phyloP scores from a whole-genome alignment of 176 grass and related monocot species.

The Chloris gayana region DNA sequence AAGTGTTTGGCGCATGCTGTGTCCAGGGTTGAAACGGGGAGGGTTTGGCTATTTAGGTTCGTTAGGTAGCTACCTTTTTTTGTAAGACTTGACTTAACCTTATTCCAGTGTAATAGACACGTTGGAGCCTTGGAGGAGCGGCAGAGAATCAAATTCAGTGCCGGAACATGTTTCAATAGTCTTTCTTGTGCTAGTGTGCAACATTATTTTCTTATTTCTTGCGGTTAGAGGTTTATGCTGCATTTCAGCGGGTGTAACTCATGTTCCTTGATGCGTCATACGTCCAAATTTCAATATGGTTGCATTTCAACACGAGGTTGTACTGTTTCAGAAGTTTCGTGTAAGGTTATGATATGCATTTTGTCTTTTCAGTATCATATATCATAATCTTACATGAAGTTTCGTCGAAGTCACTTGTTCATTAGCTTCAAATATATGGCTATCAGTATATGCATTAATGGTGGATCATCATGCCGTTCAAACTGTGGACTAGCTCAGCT shows the following conservation, averaged over 20 bases:
- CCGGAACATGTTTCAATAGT: background rate
- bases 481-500: background rate
- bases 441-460: background rate
- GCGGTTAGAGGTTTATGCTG: background rate
- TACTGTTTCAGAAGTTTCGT: background rate
- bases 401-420: background rate
- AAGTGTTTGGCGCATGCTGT: constrained; percentile 21
- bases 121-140: background rate
- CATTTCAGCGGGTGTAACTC: background rate
- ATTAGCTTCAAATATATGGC: background rate
- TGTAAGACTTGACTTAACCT: background rate
- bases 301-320: background rate
- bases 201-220: background rate
- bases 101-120: background rate
- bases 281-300: too few species aligned
- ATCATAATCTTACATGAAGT: background rate
- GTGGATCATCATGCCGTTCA: background rate
- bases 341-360: background rate
- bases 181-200: background rate
- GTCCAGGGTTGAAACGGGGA: background rate
- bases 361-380: background rate
- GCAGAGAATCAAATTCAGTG: background rate
- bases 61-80: background rate
- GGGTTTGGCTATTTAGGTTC: background rate
- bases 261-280: background rate